Percentiles rank a stretch among this genome's conserved stretches.
phyloP scores from a whole-genome alignment of 352 stramenopile genomes.

The Globisporangium paroecandrum region DNA sequence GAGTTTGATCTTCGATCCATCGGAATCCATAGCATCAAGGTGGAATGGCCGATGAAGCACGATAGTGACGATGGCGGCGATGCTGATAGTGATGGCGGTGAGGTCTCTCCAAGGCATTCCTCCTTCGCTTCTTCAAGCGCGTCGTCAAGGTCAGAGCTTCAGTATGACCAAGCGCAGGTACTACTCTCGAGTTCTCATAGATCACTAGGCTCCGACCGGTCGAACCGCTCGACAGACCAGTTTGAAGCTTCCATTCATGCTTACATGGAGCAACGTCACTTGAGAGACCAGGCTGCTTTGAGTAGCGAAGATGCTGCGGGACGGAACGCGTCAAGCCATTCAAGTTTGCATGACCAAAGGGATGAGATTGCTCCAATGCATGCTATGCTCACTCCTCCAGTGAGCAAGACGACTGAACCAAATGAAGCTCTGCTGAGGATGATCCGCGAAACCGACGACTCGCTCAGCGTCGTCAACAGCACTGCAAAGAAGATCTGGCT shows the following conservation, averaged over 20 bases:
- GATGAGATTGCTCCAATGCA: background rate
- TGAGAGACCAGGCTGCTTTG: background rate
- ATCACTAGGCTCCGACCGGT: background rate
- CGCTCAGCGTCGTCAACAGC: constrained; percentile 66
- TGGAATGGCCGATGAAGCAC: constrained; percentile 29
- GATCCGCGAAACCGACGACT: constrained; percentile 59
- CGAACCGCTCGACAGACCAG: background rate
- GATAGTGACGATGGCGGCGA: background rate
- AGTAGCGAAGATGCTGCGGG: background rate
- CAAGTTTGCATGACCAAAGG: background rate
- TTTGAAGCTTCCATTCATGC: constrained; percentile 11
- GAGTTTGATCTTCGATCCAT: constrained; percentile 43
- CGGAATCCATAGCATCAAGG: constrained; percentile 48
- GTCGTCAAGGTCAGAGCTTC: background rate
- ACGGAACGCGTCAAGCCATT: background rate
- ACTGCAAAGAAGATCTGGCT: constrained; percentile 46
- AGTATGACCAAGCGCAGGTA: background rate
- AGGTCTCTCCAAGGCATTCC: background rate
- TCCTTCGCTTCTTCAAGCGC: constrained; percentile 5
- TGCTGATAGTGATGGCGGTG: background rate
- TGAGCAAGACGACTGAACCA: background rate
- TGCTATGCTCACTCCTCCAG: background rate
- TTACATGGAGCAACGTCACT: constrained; percentile 15
- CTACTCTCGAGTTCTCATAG: background rate
- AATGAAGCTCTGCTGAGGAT: constrained; percentile 37